Evolutionary conservation across 805 yeast species (phyloP).

Genomic region (Candida schatavii): DNA sequence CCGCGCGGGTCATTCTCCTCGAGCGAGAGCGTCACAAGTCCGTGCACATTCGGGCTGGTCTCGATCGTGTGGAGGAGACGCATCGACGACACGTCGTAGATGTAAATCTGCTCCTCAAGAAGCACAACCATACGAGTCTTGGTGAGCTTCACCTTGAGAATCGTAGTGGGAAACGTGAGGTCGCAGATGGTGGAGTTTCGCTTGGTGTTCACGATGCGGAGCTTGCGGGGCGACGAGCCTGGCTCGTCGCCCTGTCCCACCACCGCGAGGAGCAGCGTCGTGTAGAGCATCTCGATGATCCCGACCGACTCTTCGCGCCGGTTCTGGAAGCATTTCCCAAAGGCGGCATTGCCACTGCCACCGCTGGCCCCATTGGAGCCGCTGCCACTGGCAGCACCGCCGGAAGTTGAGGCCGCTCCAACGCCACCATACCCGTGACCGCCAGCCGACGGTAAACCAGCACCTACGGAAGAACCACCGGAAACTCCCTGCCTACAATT

Average conservation of each 20-base stretch:
- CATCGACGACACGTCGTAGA: conserved; percentile 41
- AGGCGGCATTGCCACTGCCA: conserved; percentile 11
- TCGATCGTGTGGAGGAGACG: conserved; percentile 43
- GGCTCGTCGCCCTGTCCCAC: conserved; percentile 77
- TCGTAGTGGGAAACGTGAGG: conserved; percentile 39
- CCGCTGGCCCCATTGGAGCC: background rate
- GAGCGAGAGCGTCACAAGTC: conserved; percentile 59
- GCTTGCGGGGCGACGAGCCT: conserved; percentile 71
- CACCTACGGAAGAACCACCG: too few relatives aligned
- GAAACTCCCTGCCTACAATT: conserved; percentile 56
- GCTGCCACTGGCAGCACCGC: conserved; percentile 44
- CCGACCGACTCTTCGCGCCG: conserved; percentile 53
- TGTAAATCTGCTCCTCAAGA: conserved; percentile 43
- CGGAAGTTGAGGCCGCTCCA: conserved; percentile 58
- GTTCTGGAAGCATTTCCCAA: conserved; percentile 31
- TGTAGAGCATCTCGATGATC: conserved; percentile 84
- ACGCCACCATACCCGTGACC: background rate
- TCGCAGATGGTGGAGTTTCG: conserved; percentile 48
- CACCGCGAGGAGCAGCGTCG: conserved; percentile 81
- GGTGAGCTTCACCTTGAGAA: conserved; percentile 38
- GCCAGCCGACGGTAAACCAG: background rate
- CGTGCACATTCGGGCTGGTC: conserved; percentile 43
- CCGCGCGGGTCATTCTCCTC: conserved; percentile 29
- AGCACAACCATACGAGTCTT: conserved; percentile 32
- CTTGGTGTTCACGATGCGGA: conserved; percentile 81